Base-by-base conservation (phyloP, 495 filamentous ascomycete species). In the Trichoderma virens region DNA sequence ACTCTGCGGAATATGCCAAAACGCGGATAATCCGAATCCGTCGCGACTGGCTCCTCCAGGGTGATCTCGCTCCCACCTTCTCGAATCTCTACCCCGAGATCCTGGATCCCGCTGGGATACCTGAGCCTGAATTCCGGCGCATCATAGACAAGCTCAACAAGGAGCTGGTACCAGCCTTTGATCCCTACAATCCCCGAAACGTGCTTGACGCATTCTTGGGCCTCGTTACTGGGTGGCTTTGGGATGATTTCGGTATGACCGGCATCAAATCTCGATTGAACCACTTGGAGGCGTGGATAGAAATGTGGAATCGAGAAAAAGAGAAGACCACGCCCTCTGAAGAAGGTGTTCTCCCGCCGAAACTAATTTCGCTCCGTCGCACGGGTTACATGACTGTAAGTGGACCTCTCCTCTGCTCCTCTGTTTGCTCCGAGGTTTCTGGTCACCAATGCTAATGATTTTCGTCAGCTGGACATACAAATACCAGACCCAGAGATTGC, bases 31-130 rank as follows among this genome's bases (percentile, higher is more conserved):
- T 99, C 71, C 88, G 94, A 1, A 88, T 99, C 61, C 82, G 85
- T 28, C 82, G 94, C 28, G 94, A 98, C 73, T 99, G 92, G 90
- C 88, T 97, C 81, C 72, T 90, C 25, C 82, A 84, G 47, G 95
- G 92, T 5, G 94, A 99, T 72, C 78, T 97, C n/a, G 92, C 92
- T 8, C 94, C 94, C 20, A 89, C 90, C 0, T 97, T 92, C 70
- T 92, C 90, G 7, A 97, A 96, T 66, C 82, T 96, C 0, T 99
- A 98, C 67, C 94, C 94, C 0, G 94, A 98, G 68, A 95, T 98
- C 63, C 78, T 99, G 14, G 91, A 96, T 65, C 91, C 92, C 2
- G 83, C 90, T 51, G 80, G 89, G 5, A 73, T 94, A 5, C 85
- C 88, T 20, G 90, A 94, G 67, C 82, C 86, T 63, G 89, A 91